Base-by-base conservation (phyloP, 306 rosid species). In the Potentilla sterilis region DNA sequence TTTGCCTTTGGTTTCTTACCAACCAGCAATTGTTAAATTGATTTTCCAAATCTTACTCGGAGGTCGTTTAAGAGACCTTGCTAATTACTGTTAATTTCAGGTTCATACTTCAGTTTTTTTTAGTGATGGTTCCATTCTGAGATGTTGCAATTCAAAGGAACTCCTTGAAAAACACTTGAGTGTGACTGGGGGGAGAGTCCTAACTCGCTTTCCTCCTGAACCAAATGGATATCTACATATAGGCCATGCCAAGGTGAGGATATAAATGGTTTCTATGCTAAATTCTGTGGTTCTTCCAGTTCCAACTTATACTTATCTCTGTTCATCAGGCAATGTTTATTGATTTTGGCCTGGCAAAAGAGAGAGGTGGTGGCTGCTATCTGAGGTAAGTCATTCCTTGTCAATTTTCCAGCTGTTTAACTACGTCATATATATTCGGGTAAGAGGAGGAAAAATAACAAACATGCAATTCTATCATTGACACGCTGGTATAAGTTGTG, bases 151-250 rank as follows among this genome's bases (percentile, higher is more conserved):
- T 78, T 82, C 91, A 9, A 96, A 79, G 78, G 93, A 68, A 28
- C 87, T 92, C 75, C 99, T 96, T 70, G 92, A 89, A 51, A 96
- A 88, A 75, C 97, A 95, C 91, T 83, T 95, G 55, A 85, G 80
- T 55, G 82, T 73, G 77, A 88, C 93, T 0, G 87, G 90, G 47
- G 90, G 96, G 68, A 90, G 79, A 87, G 97, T 96, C 71, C 78
- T 84, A 75, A 89, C 99, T 71, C 99, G 99, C 15, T 96, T 96
- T 88, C 99, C 99, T 69, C 99, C 99, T 49, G 99, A 96, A 81
- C 99, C 99, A 24, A 96, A 96, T 87, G 99, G 99, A 44, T 96
- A 85, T 89, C 86, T 96, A 59, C 99, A 96, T 85, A 96, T 96
- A 74, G 97, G 99, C 81, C 99, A 96, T 82, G 98, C 99, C 68